phyloP scores from a whole-genome alignment of 495 filamentous ascomycete genomes.

The Lasiosphaeris hirsuta region DNA sequence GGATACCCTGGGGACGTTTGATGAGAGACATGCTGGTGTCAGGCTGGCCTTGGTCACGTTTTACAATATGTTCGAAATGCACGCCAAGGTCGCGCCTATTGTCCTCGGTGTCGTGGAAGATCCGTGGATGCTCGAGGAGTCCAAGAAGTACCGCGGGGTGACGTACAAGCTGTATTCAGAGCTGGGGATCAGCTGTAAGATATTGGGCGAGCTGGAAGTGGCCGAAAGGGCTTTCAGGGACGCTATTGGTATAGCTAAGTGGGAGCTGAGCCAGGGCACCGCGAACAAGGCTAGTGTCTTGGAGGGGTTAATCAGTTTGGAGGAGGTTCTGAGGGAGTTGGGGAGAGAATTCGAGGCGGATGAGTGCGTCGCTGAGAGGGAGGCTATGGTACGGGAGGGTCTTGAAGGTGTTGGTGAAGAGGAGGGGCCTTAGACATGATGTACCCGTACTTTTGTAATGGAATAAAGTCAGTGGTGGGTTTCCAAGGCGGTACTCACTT shows the following conservation, averaged over 20 bases:
- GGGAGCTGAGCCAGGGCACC: neutral
- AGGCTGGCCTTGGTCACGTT: conserved; percentile 10
- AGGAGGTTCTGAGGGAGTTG: conserved; percentile 7
- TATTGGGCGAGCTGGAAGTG: neutral
- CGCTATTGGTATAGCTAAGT: neutral
- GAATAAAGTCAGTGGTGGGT: too few species aligned
- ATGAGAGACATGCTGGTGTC: conserved; percentile 13
- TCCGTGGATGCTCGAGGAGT: neutral
- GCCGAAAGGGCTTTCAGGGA: conserved; percentile 6
- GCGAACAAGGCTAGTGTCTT: neutral
- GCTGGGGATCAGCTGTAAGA: neutral
- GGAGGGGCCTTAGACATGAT: neutral
- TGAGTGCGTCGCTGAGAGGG: neutral
- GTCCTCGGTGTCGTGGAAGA: conserved; percentile 1
- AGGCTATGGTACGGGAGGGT: conserved; percentile 1
- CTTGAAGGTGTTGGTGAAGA: conserved; percentile 11
- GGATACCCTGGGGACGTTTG: conserved; percentile 9
- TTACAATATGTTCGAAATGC: conserved; percentile 4
- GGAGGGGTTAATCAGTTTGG: conserved; percentile 8
- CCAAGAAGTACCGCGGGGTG: neutral
- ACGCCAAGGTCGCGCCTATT: neutral
- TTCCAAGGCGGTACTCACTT: too few species aligned
- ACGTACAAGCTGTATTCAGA: conserved; percentile 3
- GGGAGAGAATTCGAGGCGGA: conserved; percentile 8
- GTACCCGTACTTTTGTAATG: too few species aligned